Evolutionary conservation across 2,329 filamentous ascomycete genomes (phyloP).

Genomic region (Rutstroemia sp.): DNA sequence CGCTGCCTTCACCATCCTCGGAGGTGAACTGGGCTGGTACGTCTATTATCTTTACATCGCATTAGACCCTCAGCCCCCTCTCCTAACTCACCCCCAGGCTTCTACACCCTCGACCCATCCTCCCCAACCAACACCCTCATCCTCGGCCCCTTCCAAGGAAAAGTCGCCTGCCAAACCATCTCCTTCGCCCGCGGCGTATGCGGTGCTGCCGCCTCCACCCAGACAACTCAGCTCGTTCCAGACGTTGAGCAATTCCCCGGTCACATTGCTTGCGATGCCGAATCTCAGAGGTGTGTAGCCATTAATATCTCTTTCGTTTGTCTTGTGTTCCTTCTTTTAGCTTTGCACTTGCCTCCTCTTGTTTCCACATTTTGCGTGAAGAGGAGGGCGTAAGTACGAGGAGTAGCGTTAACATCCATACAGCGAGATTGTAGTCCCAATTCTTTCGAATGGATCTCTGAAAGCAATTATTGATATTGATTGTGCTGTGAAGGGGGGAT

Average conservation of each 20-base stretch:
- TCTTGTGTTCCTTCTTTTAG: no score
- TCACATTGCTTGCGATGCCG: conserved; percentile 75
- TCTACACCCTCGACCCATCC: conserved; percentile 58
- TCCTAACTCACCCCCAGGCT: conserved; percentile 41
- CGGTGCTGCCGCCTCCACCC: conserved; percentile 56
- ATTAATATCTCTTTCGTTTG: no score
- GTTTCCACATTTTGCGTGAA: no score
- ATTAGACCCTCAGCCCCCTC: not conserved
- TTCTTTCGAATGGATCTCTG: conserved; percentile 41
- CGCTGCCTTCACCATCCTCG: conserved; percentile 56
- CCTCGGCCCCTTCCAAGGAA: conserved; percentile 73
- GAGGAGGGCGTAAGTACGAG: no score
- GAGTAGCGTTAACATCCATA: no score
- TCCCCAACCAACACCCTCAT: conserved; percentile 48
- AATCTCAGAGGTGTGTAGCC: conserved; percentile 40
- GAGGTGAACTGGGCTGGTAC: conserved; percentile 71
- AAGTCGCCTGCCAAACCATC: conserved; percentile 74
- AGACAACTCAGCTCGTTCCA: conserved; percentile 55
- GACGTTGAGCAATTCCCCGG: conserved; percentile 71
- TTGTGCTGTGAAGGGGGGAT: conserved; percentile 59
- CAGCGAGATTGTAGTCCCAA: conserved; percentile 77
- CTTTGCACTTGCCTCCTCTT: no score
- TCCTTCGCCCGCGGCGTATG: conserved; percentile 68
- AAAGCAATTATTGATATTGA: conserved; percentile 77
- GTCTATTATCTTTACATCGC: conserved; percentile 4